These are phyloP conservation scores for Adansonia grandidieri DNA, from an alignment of 441 rosid species.

Conservation along the genomic window DNA sequence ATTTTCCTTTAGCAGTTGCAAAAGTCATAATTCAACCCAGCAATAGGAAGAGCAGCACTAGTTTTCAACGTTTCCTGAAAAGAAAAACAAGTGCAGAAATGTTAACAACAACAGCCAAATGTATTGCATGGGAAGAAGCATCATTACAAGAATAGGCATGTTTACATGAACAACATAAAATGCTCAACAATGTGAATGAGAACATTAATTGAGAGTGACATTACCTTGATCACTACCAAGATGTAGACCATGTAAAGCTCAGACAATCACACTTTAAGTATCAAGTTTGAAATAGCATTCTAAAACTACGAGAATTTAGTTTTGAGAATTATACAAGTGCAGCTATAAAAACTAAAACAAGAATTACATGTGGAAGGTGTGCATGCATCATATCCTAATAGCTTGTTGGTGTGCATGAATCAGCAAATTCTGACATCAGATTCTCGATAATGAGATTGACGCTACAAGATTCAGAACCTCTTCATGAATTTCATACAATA, in stretches of 20 bases:
- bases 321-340: neutral
- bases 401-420: neutral
- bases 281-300: conserved; percentile 3
- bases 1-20: conserved; percentile 70
- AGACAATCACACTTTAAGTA: neutral
- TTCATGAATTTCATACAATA: too few relatives aligned
- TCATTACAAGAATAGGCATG: neutral
- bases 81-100: conserved; percentile 19
- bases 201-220: neutral
- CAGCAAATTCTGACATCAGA: conserved; percentile 5
- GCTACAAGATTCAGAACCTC: too few relatives aligned
- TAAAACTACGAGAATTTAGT: neutral
- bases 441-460: neutral
- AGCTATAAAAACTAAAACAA: neutral
- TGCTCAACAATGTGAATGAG: neutral
- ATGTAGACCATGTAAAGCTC: neutral
- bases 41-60: conserved; percentile 80
- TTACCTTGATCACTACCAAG: neutral
- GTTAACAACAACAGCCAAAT: neutral
- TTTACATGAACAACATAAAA: conserved; percentile 1
- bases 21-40: conserved; percentile 64
- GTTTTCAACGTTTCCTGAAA: conserved; percentile 67
- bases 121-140: neutral
- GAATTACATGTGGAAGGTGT: neutral
- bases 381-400: neutral